A percentile compares a stretch with the other conserved stretches of the same genome.
Evolutionary conservation across 768 basidiomycete genomes (phyloP).

Genomic region (Tricholoma hemisulphureum): DNA sequence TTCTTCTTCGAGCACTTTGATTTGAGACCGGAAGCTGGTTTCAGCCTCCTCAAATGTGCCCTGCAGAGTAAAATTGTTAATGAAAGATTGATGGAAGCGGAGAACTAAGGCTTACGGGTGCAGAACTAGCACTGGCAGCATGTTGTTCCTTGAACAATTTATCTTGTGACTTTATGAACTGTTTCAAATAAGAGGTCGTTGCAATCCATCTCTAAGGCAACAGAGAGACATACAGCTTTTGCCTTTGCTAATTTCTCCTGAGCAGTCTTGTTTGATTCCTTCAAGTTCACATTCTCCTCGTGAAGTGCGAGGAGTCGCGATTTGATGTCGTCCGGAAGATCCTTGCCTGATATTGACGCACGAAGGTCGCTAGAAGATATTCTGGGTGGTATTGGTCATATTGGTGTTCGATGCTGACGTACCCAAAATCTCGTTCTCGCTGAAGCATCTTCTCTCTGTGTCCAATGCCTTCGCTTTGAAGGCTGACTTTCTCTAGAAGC

Average conservation of each 20-base stretch:
- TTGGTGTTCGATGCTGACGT: slow-evolving; percentile 11
- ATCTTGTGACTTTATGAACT: slow-evolving; percentile 95
- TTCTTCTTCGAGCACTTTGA: slow-evolving; percentile 66
- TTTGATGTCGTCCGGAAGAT: slow-evolving; percentile 81
- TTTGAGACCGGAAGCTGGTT: slow-evolving; percentile 59
- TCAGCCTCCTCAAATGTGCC: slow-evolving; percentile 74
- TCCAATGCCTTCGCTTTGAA: slow-evolving; percentile 89
- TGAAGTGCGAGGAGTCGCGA: slow-evolving; percentile 70
- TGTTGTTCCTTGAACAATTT: slow-evolving; percentile 83
- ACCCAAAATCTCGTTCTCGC: slow-evolving; percentile 86
- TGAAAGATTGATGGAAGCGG: not conserved
- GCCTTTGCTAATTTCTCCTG: slow-evolving; percentile 82
- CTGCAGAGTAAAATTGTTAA: slow-evolving; percentile 20
- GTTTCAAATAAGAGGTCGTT: not conserved
- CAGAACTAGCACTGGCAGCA: slow-evolving; percentile 48
- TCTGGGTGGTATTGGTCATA: not conserved
- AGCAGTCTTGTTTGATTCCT: slow-evolving; percentile 66
- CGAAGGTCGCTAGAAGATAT: slow-evolving; percentile 61
- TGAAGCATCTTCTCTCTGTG: slow-evolving; percentile 85
- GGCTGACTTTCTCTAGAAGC: slow-evolving; percentile 86
- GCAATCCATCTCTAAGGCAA: not conserved
- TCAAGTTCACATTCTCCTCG: slow-evolving; percentile 70
- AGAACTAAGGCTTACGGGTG: too few relatives aligned
- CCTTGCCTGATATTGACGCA: slow-evolving; percentile 72
- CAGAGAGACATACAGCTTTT: slow-evolving; percentile 50